Evolutionary conservation across 1,284 basidiomycete species (phyloP).

Genomic region (Boletellus dicymbophilus): DNA sequence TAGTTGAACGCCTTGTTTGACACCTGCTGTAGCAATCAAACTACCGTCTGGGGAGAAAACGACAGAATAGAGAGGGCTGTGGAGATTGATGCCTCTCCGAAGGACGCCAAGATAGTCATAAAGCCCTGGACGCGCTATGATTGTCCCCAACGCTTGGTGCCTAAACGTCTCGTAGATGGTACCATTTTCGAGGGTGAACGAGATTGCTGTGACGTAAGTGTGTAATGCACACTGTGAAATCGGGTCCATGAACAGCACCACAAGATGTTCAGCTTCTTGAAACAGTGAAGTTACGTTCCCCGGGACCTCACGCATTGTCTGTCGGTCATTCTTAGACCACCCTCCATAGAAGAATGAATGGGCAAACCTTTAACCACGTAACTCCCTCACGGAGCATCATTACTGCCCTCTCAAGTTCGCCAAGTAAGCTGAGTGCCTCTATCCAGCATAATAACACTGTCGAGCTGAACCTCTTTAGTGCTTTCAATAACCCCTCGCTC

Average conservation of each 20-base stretch:
- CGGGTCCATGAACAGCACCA: slow-evolving; percentile 10
- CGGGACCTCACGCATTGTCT: background rate
- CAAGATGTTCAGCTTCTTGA: slow-evolving; percentile 14
- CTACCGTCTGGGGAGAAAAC: slow-evolving; percentile 15
- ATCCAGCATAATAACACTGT: slow-evolving; percentile 17
- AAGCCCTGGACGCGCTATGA: background rate
- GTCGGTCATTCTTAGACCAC: background rate
- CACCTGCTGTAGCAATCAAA: slow-evolving; percentile 11
- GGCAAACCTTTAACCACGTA: slow-evolving; percentile 17
- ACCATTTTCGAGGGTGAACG: slow-evolving; percentile 3
- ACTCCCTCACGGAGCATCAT: slow-evolving; percentile 4
- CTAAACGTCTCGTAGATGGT: background rate
- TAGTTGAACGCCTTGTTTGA: slow-evolving; percentile 15
- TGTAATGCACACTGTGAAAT: slow-evolving; percentile 18
- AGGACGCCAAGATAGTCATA: no score
- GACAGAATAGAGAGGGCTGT: slow-evolving; percentile 2
- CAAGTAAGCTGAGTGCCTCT: slow-evolving; percentile 15
- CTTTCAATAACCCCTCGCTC: background rate
- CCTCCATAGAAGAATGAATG: background rate
- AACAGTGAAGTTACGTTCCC: slow-evolving; percentile 2
- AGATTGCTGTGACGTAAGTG: slow-evolving; percentile 15
- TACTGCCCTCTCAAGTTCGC: slow-evolving; percentile 15
- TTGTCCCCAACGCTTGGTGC: slow-evolving; percentile 4
- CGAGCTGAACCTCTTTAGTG: background rate
- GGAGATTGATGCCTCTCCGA: slow-evolving; percentile 8